phyloP scores from a whole-genome alignment of 768 basidiomycete species.

The Phylloporus sp. region DNA sequence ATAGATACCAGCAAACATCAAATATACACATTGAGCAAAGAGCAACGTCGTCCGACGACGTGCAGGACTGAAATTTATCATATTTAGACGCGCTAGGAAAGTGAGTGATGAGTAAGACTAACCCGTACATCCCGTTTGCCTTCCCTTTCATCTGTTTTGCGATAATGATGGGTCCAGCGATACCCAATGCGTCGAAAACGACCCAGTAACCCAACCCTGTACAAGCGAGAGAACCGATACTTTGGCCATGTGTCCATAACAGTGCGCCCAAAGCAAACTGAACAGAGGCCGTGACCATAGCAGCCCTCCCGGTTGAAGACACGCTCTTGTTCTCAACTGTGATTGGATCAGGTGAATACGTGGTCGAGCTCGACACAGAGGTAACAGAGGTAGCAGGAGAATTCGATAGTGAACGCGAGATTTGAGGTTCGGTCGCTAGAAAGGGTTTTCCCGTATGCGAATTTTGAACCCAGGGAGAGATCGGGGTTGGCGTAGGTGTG shows the following conservation, averaged over 20 bases:
- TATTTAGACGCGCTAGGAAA: not conserved
- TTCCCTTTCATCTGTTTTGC: constrained; percentile 36
- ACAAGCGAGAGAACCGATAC: constrained; percentile 77
- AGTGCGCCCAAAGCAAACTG: constrained; percentile 68
- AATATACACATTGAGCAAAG: constrained; percentile 90
- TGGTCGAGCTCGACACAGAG: constrained; percentile 10
- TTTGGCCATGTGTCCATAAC: constrained; percentile 89
- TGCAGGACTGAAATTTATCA: constrained; percentile 44
- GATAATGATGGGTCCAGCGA: constrained; percentile 40
- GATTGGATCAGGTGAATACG: not conserved
- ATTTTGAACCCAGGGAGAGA: constrained; percentile 66
- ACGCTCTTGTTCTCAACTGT: constrained; percentile 7
- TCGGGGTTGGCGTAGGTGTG: constrained; percentile 54
- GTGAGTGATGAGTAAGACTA: constrained; percentile 35
- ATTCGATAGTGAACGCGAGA: constrained; percentile 22
- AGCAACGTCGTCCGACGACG: constrained; percentile 67
- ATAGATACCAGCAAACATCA: constrained; percentile 93
- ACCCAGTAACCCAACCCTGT: constrained; percentile 96
- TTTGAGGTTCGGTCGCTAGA: constrained; percentile 4
- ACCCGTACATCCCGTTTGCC: constrained; percentile 54
- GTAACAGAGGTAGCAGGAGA: constrained; percentile 16
- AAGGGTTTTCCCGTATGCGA: constrained; percentile 26
- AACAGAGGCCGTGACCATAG: constrained; percentile 23
- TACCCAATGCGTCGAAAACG: constrained; percentile 89
- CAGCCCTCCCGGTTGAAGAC: constrained; percentile 20